These are phyloP conservation scores for Limnanthes douglasii DNA, from an alignment of 345 rosid genomes.

Conservation along the genomic window DNA sequence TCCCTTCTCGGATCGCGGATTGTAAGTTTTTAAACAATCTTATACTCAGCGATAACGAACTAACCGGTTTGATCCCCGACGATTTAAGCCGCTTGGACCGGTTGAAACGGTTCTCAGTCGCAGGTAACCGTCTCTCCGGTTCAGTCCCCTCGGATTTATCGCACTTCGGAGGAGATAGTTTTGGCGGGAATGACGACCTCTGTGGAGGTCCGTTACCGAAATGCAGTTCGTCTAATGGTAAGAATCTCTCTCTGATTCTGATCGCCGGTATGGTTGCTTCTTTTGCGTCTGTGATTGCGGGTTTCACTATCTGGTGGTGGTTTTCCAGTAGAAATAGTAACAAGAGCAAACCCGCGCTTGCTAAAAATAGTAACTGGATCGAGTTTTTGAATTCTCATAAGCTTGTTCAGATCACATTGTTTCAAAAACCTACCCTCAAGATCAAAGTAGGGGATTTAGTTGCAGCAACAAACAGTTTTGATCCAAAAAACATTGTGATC, in stretches of 20 bases:
- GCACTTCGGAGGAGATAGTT: conserved; percentile 15
- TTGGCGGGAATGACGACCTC: conserved; percentile 22
- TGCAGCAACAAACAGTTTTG: conserved; percentile 30
- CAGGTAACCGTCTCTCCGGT: conserved; percentile 33
- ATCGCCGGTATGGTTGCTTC: conserved; percentile 44
- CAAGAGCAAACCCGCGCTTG: conserved; percentile 27
- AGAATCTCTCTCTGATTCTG: conserved; percentile 23
- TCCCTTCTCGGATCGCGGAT: conserved; percentile 29
- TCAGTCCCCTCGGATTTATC: conserved; percentile 32
- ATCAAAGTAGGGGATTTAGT: conserved; percentile 35
- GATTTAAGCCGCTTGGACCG: conserved; percentile 32
- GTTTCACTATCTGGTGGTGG: conserved; percentile 43
- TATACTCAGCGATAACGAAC: conserved; percentile 19
- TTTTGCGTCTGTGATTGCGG: conserved; percentile 25
- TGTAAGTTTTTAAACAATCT: conserved; percentile 40
- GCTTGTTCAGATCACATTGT: conserved; percentile 53
- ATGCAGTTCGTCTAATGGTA: conserved; percentile 40
- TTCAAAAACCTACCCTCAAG: conserved; percentile 53
- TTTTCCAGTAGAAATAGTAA: conserved; percentile 24
- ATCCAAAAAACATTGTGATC: conserved; percentile 21
- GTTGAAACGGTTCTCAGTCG: conserved; percentile 26
- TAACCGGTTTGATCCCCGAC: conserved; percentile 42
- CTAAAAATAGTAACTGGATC: conserved; percentile 38
- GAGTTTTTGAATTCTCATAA: conserved; percentile 39
- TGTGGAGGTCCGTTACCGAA: conserved; percentile 38